phyloP scores from a whole-genome alignment of 768 basidiomycete species.

The Rhodotorula graminis region DNA sequence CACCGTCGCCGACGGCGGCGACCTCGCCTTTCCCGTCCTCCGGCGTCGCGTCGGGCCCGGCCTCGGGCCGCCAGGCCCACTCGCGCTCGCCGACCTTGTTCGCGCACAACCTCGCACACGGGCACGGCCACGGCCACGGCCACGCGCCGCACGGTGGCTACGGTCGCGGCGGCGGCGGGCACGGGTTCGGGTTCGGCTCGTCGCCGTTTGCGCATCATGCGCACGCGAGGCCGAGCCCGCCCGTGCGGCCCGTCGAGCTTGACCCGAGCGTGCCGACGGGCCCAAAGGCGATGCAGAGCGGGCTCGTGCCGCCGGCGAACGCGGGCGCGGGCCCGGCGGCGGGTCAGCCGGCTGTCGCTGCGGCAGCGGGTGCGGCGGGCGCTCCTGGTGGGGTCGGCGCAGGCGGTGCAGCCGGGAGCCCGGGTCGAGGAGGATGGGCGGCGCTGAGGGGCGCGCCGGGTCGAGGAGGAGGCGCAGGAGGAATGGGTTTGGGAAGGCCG shows the following conservation, averaged over 20 bases:
- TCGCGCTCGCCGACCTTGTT: background rate
- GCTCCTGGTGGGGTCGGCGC: too few species aligned
- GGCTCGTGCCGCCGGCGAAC: background rate
- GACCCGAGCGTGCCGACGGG: conserved; percentile 26
- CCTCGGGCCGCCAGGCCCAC: background rate
- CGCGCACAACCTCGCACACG: background rate
- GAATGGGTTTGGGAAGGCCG: too few species aligned
- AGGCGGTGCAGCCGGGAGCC: too few species aligned
- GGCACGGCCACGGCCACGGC: too few species aligned
- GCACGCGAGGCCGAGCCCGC: conserved; percentile 11
- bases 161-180: too few species aligned
- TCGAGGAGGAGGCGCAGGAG: too few species aligned
- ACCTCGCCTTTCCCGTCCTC: too few species aligned
- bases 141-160: too few species aligned
- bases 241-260: conserved; percentile 25
- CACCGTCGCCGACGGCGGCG: too few species aligned
- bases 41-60: background rate
- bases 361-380: background rate
- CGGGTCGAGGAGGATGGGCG: background rate
- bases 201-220: too few species aligned
- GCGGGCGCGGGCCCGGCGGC: background rate
- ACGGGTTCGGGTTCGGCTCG: too few species aligned
- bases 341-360: background rate
- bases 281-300: conserved; percentile 21
- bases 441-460: background rate